Conservation (phyloP, 2,329 filamentous ascomycete species). For the Diaporthe eres region DNA sequence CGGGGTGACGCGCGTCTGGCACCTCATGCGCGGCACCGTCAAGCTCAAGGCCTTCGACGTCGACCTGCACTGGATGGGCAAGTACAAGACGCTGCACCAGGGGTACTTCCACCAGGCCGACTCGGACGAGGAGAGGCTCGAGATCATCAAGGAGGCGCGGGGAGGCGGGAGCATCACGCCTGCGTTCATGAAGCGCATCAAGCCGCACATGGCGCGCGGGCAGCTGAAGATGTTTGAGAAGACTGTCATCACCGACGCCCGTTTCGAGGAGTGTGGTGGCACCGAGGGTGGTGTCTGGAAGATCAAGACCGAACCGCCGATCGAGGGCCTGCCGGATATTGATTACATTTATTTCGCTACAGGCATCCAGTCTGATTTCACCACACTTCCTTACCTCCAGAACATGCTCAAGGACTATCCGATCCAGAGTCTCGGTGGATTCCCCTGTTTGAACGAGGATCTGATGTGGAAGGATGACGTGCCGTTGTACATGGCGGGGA, state of each 20-base stretch:
- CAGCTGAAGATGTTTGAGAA: conserved; percentile 69
- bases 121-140: conserved; percentile 75
- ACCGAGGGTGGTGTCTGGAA: conserved; percentile 51
- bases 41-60: conserved; percentile 84
- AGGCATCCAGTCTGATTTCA: conserved; percentile 75
- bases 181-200: conserved; percentile 75
- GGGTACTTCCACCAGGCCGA: conserved; percentile 84
- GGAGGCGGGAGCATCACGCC: conserved; percentile 85
- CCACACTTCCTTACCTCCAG: conserved; percentile 71
- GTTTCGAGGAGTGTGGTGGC: conserved; percentile 62
- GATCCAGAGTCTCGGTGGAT: conserved; percentile 72
- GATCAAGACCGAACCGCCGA: conserved; percentile 66
- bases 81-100: conserved; percentile 84
- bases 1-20: conserved; percentile 77
- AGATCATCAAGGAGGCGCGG: conserved; percentile 75
- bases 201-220: conserved; percentile 67
- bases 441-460: conserved; percentile 82
- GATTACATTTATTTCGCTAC: conserved; percentile 81
- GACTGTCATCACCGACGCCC: conserved; percentile 67
- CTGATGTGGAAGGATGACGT: conserved; percentile 82
- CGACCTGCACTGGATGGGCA: conserved; percentile 83
- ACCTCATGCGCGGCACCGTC: conserved; percentile 74
- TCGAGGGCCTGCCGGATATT: conserved; percentile 66
- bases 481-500: conserved; percentile 79
- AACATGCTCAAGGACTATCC: conserved; percentile 72